A percentile compares a stretch with the other conserved stretches of the same genome.
These are phyloP conservation scores for Suillus weaverae DNA, from an alignment of 768 basidiomycete species.

Conservation along the genomic window DNA sequence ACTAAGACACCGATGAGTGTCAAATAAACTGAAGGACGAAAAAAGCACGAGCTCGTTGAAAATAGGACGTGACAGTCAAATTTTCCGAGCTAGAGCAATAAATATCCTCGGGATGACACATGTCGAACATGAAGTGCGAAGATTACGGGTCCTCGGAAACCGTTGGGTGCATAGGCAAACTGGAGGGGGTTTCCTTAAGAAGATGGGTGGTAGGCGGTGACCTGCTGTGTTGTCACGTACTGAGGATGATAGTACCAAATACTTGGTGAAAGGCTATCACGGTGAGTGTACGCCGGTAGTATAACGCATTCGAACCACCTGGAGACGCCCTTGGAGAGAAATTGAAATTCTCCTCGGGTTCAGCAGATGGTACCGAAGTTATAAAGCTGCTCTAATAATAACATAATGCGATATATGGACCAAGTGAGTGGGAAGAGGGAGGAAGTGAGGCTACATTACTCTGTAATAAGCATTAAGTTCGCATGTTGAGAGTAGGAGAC, in stretches of 20 bases:
- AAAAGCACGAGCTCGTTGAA: background rate
- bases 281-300: constrained; percentile 1
- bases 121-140: background rate
- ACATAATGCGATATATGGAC: background rate
- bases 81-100: background rate
- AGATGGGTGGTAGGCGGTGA: background rate
- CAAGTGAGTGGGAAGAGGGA: constrained; percentile 1
- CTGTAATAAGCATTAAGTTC: constrained; percentile 1
- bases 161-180: background rate
- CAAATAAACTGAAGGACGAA: background rate
- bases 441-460: background rate
- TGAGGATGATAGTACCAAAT: background rate
- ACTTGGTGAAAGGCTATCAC: background rate
- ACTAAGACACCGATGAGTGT: background rate
- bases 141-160: background rate
- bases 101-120: background rate
- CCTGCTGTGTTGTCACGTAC: background rate
- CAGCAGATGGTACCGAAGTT: background rate
- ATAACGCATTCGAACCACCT: background rate
- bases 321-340: background rate
- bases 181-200: background rate
- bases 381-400: background rate
- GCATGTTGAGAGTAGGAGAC: background rate
- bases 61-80: too few species aligned
- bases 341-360: background rate